Conservation (phyloP, 768 basidiomycete species). For the Phaeotremella skinneri region DNA sequence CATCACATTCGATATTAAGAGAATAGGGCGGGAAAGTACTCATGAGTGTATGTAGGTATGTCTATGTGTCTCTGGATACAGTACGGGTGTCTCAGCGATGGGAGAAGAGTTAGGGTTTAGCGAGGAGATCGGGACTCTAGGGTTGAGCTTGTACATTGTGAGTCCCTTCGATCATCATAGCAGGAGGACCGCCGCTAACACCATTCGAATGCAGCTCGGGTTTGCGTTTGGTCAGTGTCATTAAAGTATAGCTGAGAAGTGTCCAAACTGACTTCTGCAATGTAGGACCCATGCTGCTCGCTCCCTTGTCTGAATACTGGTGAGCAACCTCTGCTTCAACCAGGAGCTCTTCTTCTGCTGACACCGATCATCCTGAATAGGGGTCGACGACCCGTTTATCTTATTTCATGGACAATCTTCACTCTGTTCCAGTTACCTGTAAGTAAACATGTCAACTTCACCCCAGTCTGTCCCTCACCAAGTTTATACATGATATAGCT, state of each 20-base stretch:
- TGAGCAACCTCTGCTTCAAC: background rate
- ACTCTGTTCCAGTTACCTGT: slow-evolving; percentile 36
- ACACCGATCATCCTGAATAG: no score
- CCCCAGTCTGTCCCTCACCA: background rate
- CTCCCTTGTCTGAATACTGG: slow-evolving; percentile 23
- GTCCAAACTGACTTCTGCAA: background rate
- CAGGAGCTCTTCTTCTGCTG: no score
- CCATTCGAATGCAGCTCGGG: slow-evolving; percentile 18
- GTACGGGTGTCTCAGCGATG: slow-evolving; percentile 32
- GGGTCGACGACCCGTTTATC: slow-evolving; percentile 34
- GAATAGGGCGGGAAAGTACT: background rate
- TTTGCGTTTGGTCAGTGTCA: slow-evolving; percentile 31
- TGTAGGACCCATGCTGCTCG: slow-evolving; percentile 31
- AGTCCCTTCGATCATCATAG: background rate
- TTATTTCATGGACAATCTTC: slow-evolving; percentile 36
- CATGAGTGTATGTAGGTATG: slow-evolving; percentile 17
- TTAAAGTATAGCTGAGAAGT: no score
- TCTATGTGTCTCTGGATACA: slow-evolving; percentile 32
- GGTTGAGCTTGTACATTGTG: slow-evolving; percentile 32
- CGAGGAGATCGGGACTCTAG: slow-evolving; percentile 28
- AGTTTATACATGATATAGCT: slow-evolving; percentile 6
- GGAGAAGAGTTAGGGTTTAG: slow-evolving; percentile 30
- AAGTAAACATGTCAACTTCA: background rate
- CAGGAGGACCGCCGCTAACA: background rate
- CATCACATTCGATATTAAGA: background rate